phyloP scores from a whole-genome alignment of 2,329 filamentous ascomycete species.

The Cladophialophora psammophila region DNA sequence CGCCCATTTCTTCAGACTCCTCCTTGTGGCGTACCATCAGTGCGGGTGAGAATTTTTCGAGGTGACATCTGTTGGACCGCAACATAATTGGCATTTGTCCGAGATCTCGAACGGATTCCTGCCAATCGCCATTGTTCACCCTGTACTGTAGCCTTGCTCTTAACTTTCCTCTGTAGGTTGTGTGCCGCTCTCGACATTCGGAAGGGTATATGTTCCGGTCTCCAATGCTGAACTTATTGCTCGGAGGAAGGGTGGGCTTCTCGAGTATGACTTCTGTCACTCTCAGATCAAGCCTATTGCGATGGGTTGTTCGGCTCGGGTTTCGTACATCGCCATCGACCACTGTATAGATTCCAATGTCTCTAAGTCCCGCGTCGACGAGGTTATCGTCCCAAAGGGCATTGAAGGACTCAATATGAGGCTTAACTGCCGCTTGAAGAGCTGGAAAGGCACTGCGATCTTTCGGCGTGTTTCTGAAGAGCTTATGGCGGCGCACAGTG shows the following conservation, averaged over 20 bases:
- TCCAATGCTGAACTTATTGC: conserved; percentile 80
- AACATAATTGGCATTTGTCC: conserved; percentile 94
- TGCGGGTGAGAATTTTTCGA: conserved; percentile 83
- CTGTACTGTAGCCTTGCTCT: conserved; percentile 82
- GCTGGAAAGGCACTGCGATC: conserved; percentile 88
- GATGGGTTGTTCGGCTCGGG: conserved; percentile 46
- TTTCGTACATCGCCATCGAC: conserved; percentile 73
- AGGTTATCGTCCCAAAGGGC: conserved; percentile 79
- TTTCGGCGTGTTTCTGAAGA: conserved; percentile 87
- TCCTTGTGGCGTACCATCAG: conserved; percentile 86
- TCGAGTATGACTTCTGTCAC: conserved; percentile 84
- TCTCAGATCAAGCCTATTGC: conserved; percentile 77
- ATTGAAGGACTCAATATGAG: conserved; percentile 97
- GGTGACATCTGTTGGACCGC: conserved; percentile 88
- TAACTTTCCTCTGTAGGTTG: conserved; percentile 86
- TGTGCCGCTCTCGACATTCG: conserved; percentile 93
- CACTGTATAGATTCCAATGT: conserved; percentile 89
- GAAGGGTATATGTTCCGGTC: conserved; percentile 88
- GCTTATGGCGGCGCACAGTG: conserved; percentile 81
- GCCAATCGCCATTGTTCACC: conserved; percentile 85
- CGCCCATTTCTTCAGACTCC: conserved; percentile 93
- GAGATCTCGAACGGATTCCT: conserved; percentile 82
- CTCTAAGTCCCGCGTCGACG: conserved; percentile 76
- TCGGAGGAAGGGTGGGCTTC: conserved; percentile 77
- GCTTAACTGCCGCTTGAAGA: conserved; percentile 82